phyloP scores from a whole-genome alignment of 352 stramenopile species.

The Pythium biforme region DNA sequence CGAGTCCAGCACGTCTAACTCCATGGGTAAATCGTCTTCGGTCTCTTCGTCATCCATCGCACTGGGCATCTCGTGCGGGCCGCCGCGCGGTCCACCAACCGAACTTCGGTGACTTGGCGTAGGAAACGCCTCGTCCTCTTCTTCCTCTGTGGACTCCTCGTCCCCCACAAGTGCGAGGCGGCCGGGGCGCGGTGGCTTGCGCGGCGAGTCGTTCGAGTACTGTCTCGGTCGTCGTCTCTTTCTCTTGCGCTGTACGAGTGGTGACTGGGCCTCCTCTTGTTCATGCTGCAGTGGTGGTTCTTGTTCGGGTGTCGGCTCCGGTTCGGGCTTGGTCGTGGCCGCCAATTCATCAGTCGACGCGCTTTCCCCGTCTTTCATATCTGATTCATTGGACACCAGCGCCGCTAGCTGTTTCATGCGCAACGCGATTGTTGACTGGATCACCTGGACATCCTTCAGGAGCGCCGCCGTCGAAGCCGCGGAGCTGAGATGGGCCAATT shows the following conservation, averaged over 20 bases:
- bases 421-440: not conserved
- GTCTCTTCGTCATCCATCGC: conserved; percentile 1
- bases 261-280: not conserved
- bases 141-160: not conserved
- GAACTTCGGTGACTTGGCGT: not conserved
- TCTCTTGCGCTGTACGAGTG: not conserved
- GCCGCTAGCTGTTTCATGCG: not conserved
- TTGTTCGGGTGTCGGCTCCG: not conserved
- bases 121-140: not conserved
- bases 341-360: not conserved
- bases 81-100: not conserved
- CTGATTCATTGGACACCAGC: not conserved
- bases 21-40: conserved; percentile 14
- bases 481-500: too few relatives aligned
- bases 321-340: not conserved
- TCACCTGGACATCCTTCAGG: conserved; percentile 5
- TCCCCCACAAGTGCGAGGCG: conserved; percentile 2
- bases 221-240: conserved; percentile 5
- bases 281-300: not conserved
- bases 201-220: conserved; percentile 14
- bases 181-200: conserved; percentile 17
- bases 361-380: not conserved
- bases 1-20: conserved; percentile 14
- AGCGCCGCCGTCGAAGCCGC: not conserved
- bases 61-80: conserved; percentile 2